Evolutionary conservation across 2,329 filamentous ascomycete species (phyloP).

Genomic region (Hyphodiscus sp.): DNA sequence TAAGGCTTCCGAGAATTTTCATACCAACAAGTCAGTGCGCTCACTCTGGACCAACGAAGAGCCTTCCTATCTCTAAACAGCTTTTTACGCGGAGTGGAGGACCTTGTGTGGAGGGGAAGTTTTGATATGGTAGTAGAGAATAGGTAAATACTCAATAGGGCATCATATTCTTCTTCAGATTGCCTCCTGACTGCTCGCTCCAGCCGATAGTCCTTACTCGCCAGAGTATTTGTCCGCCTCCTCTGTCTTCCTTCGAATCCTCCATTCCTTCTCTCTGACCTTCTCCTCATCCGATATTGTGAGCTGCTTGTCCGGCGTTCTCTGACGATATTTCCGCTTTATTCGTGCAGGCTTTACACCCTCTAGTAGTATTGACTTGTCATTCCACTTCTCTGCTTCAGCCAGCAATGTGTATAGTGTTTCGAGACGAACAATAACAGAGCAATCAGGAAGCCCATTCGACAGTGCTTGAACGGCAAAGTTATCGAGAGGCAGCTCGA

Average conservation of each 20-base stretch:
- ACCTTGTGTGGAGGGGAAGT: too few relatives aligned
- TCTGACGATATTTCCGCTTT: conserved; percentile 14
- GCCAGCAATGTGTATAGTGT: conserved; percentile 8
- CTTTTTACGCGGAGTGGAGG: too few relatives aligned
- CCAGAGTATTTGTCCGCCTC: conserved; percentile 13
- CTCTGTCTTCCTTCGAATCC: conserved; percentile 12
- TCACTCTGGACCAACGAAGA: too few relatives aligned
- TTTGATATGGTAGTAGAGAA: too few relatives aligned
- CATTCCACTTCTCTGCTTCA: conserved; percentile 12
- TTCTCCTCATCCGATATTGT: conserved; percentile 17
- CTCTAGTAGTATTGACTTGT: conserved; percentile 11
- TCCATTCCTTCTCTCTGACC: conserved; percentile 14
- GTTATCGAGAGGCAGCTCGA: conserved; percentile 11
- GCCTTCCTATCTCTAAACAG: too few relatives aligned
- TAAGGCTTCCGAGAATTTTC: too few relatives aligned
- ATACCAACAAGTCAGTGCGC: too few relatives aligned
- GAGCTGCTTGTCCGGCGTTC: conserved; percentile 14
- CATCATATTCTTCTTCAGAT: too few relatives aligned
- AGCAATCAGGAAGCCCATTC: conserved; percentile 8
- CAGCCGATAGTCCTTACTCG: too few relatives aligned
- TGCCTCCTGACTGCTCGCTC: too few relatives aligned
- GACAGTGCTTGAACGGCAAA: conserved; percentile 11
- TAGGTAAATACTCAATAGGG: too few relatives aligned
- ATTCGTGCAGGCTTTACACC: conserved; percentile 13
- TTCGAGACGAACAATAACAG: conserved; percentile 8